Evolutionary conservation across 805 yeast species (phyloP).

Genomic region (Jamesozyma rosinii): DNA sequence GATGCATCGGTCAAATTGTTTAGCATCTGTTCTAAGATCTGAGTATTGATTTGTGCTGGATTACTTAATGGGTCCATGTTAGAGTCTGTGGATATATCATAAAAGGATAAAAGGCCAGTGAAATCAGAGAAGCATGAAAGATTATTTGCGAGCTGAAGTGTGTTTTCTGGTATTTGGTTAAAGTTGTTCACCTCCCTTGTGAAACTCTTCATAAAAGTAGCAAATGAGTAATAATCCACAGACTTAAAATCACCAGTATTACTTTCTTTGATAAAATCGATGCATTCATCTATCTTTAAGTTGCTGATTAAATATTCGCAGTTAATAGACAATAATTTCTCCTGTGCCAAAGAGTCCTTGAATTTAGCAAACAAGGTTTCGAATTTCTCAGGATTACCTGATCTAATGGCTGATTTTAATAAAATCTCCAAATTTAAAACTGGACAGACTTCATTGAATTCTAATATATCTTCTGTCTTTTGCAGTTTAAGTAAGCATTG

Average conservation of each 20-base stretch:
- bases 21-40: constrained; percentile 20
- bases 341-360: constrained; percentile 10
- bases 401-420: constrained; percentile 20
- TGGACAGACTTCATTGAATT: constrained; percentile 22
- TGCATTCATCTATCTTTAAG: constrained; percentile 17
- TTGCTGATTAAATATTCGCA: constrained; percentile 20
- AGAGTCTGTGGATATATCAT: constrained; percentile 6
- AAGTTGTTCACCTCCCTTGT: constrained; percentile 3
- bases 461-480: constrained; percentile 13
- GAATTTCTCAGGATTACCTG: constrained; percentile 18
- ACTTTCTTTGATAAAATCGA: constrained; percentile 9
- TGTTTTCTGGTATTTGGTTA: constrained; percentile 14
- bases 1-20: constrained; percentile 21
- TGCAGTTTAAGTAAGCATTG: constrained; percentile 11
- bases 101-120: constrained; percentile 11
- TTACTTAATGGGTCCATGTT: neutral
- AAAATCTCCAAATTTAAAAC: constrained; percentile 18
- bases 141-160: constrained; percentile 24
- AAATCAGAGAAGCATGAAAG: constrained; percentile 17
- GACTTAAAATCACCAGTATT: constrained; percentile 10
- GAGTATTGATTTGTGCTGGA: neutral
- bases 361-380: constrained; percentile 12
- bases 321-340: constrained; percentile 9
- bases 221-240: constrained; percentile 19
- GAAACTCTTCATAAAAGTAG: constrained; percentile 20